Conservation (phyloP, 306 rosid genomes). For the Gleditsia sinensis region DNA sequence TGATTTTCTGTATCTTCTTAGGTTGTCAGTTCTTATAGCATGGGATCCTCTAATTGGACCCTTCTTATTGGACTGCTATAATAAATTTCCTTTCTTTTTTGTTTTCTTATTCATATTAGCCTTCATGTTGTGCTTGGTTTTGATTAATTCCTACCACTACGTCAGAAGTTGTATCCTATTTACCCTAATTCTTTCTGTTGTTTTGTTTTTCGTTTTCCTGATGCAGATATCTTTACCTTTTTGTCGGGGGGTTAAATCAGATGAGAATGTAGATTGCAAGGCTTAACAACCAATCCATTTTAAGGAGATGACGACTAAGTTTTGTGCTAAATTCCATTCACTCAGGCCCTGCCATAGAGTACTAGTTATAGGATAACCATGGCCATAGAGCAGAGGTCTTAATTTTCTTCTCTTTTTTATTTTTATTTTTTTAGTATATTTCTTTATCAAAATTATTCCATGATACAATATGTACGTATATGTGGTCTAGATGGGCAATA, state of each 20-base stretch:
- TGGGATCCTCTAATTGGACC: background rate
- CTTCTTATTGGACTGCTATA: slow-evolving; percentile 1
- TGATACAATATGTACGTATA: slow-evolving; percentile 55
- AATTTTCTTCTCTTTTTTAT: too few relatives aligned
- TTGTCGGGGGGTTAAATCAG: slow-evolving; percentile 36
- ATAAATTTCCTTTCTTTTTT: background rate
- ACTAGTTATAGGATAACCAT: slow-evolving; percentile 24
- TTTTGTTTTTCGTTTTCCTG: slow-evolving; percentile 16
- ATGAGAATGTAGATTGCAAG: slow-evolving; percentile 35
- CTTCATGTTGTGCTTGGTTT: background rate
- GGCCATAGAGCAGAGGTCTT: slow-evolving; percentile 34
- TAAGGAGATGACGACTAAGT: slow-evolving; percentile 25
- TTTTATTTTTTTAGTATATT: slow-evolving; percentile 3
- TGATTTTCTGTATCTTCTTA: background rate
- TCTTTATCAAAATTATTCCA: slow-evolving; percentile 24
- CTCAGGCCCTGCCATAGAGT: slow-evolving; percentile 13
- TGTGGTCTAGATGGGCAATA: slow-evolving; percentile 48
- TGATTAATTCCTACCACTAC: background rate
- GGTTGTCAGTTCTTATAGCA: background rate
- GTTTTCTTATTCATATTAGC: background rate
- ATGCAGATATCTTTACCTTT: slow-evolving; percentile 42
- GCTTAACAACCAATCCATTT: slow-evolving; percentile 22
- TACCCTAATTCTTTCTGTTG: background rate
- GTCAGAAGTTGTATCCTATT: slow-evolving; percentile 7
- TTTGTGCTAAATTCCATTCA: slow-evolving; percentile 23